phyloP scores from a whole-genome alignment of 495 filamentous ascomycete species.

The Bryoglossum gracile region DNA sequence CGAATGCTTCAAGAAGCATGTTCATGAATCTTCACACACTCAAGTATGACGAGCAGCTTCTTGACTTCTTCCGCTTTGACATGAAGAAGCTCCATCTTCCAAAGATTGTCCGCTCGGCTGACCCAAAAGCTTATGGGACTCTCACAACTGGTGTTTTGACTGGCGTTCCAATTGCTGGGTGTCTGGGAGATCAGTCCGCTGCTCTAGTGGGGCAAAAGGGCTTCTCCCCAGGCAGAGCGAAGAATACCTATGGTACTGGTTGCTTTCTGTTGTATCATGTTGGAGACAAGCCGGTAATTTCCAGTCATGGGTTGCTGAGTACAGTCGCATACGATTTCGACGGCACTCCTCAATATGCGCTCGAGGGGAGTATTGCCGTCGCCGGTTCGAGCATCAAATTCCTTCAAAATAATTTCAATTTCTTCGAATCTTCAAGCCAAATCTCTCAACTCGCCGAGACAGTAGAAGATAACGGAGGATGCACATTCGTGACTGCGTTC shows the following conservation, averaged over 20 bases:
- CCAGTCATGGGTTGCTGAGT: conserved; percentile 75
- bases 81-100: conserved; percentile 67
- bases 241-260: conserved; percentile 94
- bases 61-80: conserved; percentile 79
- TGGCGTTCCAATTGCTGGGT: conserved; percentile 72
- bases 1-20: conserved; percentile 94
- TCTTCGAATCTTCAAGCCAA: conserved; percentile 66
- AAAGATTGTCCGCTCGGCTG: conserved; percentile 77
- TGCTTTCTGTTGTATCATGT: conserved; percentile 95
- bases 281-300: conserved; percentile 82
- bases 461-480: conserved; percentile 79
- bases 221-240: conserved; percentile 77
- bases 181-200: conserved; percentile 85
- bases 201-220: conserved; percentile 88
- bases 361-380: conserved; percentile 88
- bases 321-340: conserved; percentile 86
- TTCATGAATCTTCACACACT: conserved; percentile 88
- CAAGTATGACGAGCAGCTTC: conserved; percentile 72
- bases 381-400: conserved; percentile 86
- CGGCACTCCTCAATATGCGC: conserved; percentile 73
- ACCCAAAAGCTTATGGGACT: conserved; percentile 64
- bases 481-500: conserved; percentile 93
- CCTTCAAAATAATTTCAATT: conserved; percentile 80
- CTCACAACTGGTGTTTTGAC: conserved; percentile 60
- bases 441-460: conserved; percentile 73